Conservation (phyloP, 768 basidiomycete genomes). For the Lepiota brunneoincarnata region DNA sequence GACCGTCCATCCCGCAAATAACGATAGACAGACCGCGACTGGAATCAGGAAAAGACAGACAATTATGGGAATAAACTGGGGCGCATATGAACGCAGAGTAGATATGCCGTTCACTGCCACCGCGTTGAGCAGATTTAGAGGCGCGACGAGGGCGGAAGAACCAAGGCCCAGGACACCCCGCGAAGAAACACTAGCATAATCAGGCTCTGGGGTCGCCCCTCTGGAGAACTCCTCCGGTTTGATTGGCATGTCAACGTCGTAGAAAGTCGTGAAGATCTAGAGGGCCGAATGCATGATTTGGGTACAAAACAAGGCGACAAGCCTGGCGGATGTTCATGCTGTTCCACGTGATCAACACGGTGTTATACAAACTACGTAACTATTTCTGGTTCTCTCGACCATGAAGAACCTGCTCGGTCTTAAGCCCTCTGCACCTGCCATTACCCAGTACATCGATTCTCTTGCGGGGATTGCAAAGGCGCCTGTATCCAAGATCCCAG, state of each 20-base stretch:
- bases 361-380: background rate
- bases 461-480: conserved; percentile 28
- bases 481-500: conserved; percentile 31
- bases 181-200: too few species aligned
- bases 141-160: conserved; percentile 14
- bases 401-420: conserved; percentile 46
- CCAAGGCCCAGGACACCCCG: background rate
- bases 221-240: background rate
- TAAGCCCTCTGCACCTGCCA: conserved; percentile 42
- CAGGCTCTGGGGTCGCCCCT: too few species aligned
- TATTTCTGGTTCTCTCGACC: background rate
- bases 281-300: background rate
- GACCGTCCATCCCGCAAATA: conserved; percentile 68
- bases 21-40: conserved; percentile 54
- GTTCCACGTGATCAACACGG: background rate
- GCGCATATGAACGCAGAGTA: conserved; percentile 49
- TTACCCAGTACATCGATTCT: conserved; percentile 41
- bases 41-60: conserved; percentile 65
- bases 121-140: conserved; percentile 16
- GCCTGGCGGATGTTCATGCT: background rate
- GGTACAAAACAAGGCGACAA: too few species aligned
- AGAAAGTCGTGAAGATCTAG: background rate
- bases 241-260: background rate
- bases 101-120: conserved; percentile 22
- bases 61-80: conserved; percentile 62